Evolutionary conservation across 208 protist genomes (phyloP), one percentile per base, ranked within the genome.

Genomic region (Crithidia expoeki): DNA sequence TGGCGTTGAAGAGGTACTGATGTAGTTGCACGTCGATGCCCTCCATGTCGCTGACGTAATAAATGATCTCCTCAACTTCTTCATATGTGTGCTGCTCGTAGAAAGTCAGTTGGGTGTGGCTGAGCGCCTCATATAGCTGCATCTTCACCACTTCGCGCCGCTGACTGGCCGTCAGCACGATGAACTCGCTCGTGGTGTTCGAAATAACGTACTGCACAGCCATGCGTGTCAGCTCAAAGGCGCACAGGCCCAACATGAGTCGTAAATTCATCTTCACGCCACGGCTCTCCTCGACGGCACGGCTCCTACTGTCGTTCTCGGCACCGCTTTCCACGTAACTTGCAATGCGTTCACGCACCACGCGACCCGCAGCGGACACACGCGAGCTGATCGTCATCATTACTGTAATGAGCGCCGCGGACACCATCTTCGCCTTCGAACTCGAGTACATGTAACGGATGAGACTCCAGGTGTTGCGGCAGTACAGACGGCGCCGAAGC

Each of bases 41-140:
- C 67, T 93, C 88, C 62, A 93, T 78, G 75, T 93, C 88, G 72
- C 83, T 86, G 12, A 83, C 76, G 74, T 90, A 93, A 76, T 84
- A 90, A 1, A 90, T 23, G 12, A 93, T 79, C 55, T 81, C 68
- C 76, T 93, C 88, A 33, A 93, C 74, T 61, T 85, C 80, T 30
- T 91, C 85, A 30, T 73, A 59, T 2, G 74, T 69, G 70, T 84
- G 81, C 12, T 61, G 68, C 56, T 94, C 88, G 80, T 85, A 91
- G 62, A 84, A 91, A 44, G 69, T 65, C 17, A 91, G 59, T 23
- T 86, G 83, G 16, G 80, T 80, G 58, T 82, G 74, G 19, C 72
- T 76, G 30, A 94, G 81, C 7, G 85, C 82, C 50, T 83, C 74
- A 70, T 90, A 89, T 1, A 94, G 61, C 65, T 80, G 77, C 63